Evolutionary conservation across 2,329 filamentous ascomycete genomes (phyloP), one percentile per base, ranked within the genome.

Genomic region (Talaromyces sp.): DNA sequence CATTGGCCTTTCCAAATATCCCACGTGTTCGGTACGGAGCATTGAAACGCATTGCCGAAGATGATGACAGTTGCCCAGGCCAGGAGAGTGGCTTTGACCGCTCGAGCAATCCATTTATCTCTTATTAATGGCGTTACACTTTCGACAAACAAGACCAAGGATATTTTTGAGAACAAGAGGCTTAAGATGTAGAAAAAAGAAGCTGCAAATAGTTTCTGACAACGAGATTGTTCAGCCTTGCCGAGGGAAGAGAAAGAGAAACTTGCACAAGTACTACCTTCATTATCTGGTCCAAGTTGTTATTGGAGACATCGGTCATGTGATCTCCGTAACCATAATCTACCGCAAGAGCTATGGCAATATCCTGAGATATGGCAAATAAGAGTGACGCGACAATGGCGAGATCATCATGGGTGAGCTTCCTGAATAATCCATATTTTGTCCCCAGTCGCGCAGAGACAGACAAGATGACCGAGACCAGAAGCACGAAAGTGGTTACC

Each of bases 261-360:
- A 52, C n/a, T n/a, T 62, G 45, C 31, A 35, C n/a, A 31, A 39
- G 1, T 13, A 27, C 67, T 22, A 70, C 71, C 62, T 71, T 71
- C 68, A 71, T 68, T 14, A 71, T 62, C 5, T 66, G 41, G 31
- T 68, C 63, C 39, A 70, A 68, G 47, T 69, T 59, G 14, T 58
- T 13, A 10, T 31, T 31, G 6, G 64, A 66, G 13, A 72, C 60
- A 35, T 67, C 62, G 6, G 41, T 52, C 3, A 33, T 64, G 52
- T 71, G 70, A 45, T 68, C 66, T 35, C 71, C 71, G 66, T 72
- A 71, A 10, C 71, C 71, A 37, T 69, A 70, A 9, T 57, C 61
- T 9, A 71, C 69, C 11, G 70, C 68, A 39, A 70, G 62, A 13
- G 70, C 70, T 52, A 72, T 60, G 13, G 47, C 62, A 10, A 70